Evolutionary conservation across 1,284 basidiomycete genomes (phyloP).

Genomic region (Erythrobasidium hasegawianum): DNA sequence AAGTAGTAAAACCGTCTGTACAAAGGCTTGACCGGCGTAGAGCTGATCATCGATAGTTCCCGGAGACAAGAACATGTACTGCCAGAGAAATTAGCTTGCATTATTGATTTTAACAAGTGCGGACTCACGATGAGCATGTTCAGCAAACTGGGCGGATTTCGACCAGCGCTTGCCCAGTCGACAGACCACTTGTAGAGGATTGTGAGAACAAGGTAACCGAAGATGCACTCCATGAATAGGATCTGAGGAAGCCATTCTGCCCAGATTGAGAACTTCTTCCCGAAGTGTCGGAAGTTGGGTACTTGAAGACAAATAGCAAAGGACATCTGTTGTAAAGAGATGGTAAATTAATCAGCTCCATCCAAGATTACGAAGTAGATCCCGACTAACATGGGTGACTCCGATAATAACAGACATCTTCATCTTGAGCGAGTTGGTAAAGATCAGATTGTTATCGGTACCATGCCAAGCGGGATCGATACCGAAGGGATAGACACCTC

Average conservation of each 20-base stretch:
- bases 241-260: slow-evolving; percentile 96
- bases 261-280: slow-evolving; percentile 76
- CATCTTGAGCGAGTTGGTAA: slow-evolving; percentile 99
- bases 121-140: slow-evolving; percentile 31
- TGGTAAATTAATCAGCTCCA: slow-evolving; percentile 20
- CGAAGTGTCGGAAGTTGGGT: slow-evolving; percentile 91
- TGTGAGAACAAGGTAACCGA: slow-evolving; percentile 86
- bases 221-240: slow-evolving; percentile 94
- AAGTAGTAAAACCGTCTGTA: slow-evolving; percentile 76
- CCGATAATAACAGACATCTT: slow-evolving; percentile 98
- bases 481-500: slow-evolving; percentile 82
- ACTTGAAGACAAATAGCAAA: slow-evolving; percentile 94
- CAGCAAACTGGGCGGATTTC: slow-evolving; percentile 78
- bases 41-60: slow-evolving; percentile 71
- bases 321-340: slow-evolving; percentile 73
- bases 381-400: slow-evolving; percentile 78
- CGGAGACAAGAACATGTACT: slow-evolving; percentile 81
- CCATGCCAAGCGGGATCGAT: slow-evolving; percentile 95
- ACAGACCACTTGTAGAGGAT: slow-evolving; percentile 97
- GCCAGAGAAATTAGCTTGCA: not conserved
- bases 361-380: slow-evolving; percentile 36
- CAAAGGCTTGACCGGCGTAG: slow-evolving; percentile 79
- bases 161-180: slow-evolving; percentile 71
- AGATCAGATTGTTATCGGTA: slow-evolving; percentile 84
- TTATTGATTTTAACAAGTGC: not conserved